phyloP scores from a whole-genome alignment of 192 early-diverging fungal species.

The Coemansia sp. region DNA sequence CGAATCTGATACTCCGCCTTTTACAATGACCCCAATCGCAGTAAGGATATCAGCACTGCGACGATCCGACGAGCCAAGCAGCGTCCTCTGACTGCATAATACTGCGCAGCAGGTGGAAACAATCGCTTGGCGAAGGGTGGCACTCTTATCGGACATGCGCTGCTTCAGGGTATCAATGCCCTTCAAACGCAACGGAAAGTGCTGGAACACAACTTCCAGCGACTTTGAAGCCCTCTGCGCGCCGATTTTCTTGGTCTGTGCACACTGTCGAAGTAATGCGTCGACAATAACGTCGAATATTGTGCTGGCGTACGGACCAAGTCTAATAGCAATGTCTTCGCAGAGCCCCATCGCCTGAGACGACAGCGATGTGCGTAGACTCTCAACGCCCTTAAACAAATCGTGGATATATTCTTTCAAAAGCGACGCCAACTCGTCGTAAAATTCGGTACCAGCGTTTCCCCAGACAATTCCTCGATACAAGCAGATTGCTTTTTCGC shows the following conservation, averaged over 20 bases:
- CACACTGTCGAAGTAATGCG: constrained; percentile 39
- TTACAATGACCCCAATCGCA: constrained; percentile 13
- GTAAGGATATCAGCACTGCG: constrained; percentile 27
- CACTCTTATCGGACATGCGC: constrained; percentile 47
- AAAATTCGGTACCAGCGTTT: constrained; percentile 41
- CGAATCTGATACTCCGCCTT: constrained; percentile 33
- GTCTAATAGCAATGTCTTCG: constrained; percentile 45
- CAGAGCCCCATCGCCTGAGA: constrained; percentile 38
- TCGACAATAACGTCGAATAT: constrained; percentile 39
- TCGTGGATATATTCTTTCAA: constrained; percentile 40
- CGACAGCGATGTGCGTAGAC: constrained; percentile 51
- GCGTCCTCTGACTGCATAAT: constrained; percentile 26
- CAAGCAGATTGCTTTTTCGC: constrained; percentile 40
- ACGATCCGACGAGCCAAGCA: constrained; percentile 29
- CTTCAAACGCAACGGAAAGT: constrained; percentile 44
- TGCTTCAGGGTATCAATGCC: constrained; percentile 27
- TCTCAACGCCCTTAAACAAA: constrained; percentile 41
- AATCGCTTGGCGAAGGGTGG: constrained; percentile 36
- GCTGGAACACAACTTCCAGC: constrained; percentile 28
- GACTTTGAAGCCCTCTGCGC: constrained; percentile 45
- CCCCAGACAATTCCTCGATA: constrained; percentile 55
- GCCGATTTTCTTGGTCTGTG: constrained; percentile 50
- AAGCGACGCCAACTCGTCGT: constrained; percentile 30
- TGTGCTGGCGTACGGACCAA: constrained; percentile 38
- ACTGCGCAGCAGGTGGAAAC: constrained; percentile 29